phyloP scores from a whole-genome alignment of 2,329 filamentous ascomycete species.

The Pseudogymnoascus sp. region DNA sequence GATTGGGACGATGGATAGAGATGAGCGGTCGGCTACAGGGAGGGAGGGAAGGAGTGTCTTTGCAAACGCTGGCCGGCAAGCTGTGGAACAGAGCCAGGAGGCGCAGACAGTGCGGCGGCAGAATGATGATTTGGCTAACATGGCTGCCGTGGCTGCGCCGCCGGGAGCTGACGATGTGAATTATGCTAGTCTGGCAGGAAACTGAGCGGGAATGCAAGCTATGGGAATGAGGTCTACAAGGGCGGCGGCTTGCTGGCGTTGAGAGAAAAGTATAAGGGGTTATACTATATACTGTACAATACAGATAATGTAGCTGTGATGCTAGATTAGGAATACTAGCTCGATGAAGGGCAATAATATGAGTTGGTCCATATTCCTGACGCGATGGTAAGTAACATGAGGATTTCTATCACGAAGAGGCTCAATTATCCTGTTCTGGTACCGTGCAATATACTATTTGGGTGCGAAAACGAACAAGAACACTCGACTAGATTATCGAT shows the following conservation, averaged over 20 bases:
- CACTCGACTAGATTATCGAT: not conserved
- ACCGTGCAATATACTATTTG: not conserved
- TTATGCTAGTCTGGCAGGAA: conserved; percentile 78
- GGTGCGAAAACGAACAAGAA: not conserved
- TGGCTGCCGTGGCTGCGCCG: conserved; percentile 57
- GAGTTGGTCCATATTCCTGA: not conserved
- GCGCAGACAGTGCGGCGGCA: conserved; percentile 18
- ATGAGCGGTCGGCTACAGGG: conserved; percentile 72
- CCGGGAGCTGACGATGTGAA: conserved; percentile 69
- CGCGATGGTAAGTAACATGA: not conserved
- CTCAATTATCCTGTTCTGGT: not conserved
- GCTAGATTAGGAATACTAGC: conserved; percentile 3
- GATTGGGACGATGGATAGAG: conserved; percentile 81
- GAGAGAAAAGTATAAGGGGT: not conserved
- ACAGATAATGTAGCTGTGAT: not conserved
- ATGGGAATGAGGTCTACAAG: conserved; percentile 2
- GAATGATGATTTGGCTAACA: conserved; percentile 25
- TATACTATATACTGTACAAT: conserved; percentile 5
- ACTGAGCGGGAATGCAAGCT: conserved; percentile 41
- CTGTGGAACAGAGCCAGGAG: conserved; percentile 25
- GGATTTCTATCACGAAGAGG: not conserved
- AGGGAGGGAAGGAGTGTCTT: conserved; percentile 62
- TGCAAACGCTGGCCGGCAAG: conserved; percentile 36
- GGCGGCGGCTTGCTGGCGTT: not conserved
- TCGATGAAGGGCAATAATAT: not conserved